Evolutionary conservation across 345 rosid species (phyloP).

Genomic region (Gossypioides kirkii): DNA sequence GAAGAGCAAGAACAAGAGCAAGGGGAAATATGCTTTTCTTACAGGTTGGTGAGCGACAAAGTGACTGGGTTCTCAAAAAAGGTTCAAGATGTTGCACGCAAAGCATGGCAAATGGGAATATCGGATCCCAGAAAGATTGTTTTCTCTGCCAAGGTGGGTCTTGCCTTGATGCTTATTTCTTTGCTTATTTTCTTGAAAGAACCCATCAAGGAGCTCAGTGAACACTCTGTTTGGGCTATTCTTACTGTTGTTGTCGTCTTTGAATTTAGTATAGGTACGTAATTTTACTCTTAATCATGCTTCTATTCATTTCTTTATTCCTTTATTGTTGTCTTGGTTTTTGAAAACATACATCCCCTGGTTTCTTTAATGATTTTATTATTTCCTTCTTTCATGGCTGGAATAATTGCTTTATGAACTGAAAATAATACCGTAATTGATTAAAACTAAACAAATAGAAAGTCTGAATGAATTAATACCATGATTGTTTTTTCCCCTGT

Average conservation of each 20-base stretch:
- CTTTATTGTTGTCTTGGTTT: background rate
- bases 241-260: slow-evolving; percentile 91
- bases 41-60: slow-evolving; percentile 22
- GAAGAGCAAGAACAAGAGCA: slow-evolving; percentile 6
- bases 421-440: too few species aligned
- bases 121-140: slow-evolving; percentile 85
- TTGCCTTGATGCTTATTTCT: slow-evolving; percentile 70
- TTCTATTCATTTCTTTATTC: too few species aligned
- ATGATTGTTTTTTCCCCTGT: background rate
- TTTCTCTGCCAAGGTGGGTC: slow-evolving; percentile 78
- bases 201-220: slow-evolving; percentile 53
- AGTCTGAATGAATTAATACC: too few species aligned
- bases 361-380: too few species aligned
- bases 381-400: too few species aligned
- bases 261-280: slow-evolving; percentile 84
- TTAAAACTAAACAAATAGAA: too few species aligned
- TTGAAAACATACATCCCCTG: too few species aligned
- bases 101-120: slow-evolving; percentile 65
- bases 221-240: slow-evolving; percentile 83
- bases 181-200: slow-evolving; percentile 59
- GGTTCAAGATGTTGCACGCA: slow-evolving; percentile 33
- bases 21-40: slow-evolving; percentile 28
- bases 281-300: background rate
- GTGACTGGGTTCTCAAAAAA: slow-evolving; percentile 23
- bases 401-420: too few species aligned